phyloP scores from a whole-genome alignment of 1,284 basidiomycete species.

The Inonotus hispidus region DNA sequence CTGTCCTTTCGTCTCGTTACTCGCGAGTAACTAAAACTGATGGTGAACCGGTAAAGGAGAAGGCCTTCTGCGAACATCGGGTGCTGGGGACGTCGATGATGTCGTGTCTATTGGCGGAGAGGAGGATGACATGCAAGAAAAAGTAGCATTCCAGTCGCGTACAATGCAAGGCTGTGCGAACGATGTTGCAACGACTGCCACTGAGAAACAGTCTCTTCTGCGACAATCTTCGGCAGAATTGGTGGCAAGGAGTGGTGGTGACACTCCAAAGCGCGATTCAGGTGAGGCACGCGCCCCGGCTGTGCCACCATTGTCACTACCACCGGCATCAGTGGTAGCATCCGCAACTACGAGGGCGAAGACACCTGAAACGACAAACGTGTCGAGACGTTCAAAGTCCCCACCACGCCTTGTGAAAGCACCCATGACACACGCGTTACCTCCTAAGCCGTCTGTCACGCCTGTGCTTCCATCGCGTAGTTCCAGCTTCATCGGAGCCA shows the following conservation, averaged over 20 bases:
- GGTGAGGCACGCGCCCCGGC: neutral
- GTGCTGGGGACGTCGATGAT: conserved; percentile 53
- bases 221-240: neutral
- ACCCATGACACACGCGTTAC: conserved; percentile 52
- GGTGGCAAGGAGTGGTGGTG: neutral
- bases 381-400: conserved; percentile 25
- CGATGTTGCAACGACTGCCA: conserved; percentile 1
- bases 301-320: neutral
- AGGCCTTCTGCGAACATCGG: conserved; percentile 12
- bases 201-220: neutral
- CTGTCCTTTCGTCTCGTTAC: neutral
- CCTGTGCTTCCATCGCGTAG: conserved; percentile 37
- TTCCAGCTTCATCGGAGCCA: conserved; percentile 43
- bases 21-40: conserved; percentile 6
- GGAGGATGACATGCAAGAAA: conserved; percentile 50
- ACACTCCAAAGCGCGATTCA: neutral
- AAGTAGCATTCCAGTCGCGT: conserved; percentile 30
- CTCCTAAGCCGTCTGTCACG: conserved; percentile 60
- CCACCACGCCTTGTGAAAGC: conserved; percentile 24
- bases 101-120: conserved; percentile 68
- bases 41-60: conserved; percentile 16
- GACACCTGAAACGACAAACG: conserved; percentile 19
- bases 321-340: neutral
- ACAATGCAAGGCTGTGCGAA: conserved; percentile 23
- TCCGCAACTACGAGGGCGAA: neutral